A percentile compares a stretch with the other conserved stretches of the same genome.
phyloP scores from a whole-genome alignment of 2,329 filamentous ascomycete genomes.

The Beauveria medogensis region DNA sequence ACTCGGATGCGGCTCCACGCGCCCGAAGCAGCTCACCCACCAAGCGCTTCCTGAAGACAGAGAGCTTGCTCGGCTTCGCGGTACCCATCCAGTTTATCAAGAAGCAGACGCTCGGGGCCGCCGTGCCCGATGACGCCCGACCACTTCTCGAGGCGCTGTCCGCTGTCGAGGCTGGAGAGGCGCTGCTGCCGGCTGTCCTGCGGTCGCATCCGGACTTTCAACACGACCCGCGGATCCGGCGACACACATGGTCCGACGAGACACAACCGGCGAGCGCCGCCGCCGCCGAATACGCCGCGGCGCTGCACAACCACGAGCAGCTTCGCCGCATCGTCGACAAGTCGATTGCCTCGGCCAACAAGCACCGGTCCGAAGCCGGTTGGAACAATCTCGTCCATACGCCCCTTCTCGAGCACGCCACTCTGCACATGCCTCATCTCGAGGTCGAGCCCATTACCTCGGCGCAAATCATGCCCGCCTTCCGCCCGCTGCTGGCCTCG shows the following conservation, averaged over 20 bases:
- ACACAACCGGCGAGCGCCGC: neutral
- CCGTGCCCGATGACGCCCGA: neutral
- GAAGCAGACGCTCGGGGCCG: neutral
- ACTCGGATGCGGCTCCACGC: neutral
- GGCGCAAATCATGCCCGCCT: neutral
- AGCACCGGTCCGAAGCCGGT: neutral
- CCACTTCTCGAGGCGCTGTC: neutral
- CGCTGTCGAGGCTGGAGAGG: neutral
- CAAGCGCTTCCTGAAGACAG: neutral
- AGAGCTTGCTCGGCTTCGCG: neutral
- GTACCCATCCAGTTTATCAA: neutral
- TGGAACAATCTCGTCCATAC: constrained; percentile 1
- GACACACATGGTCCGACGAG: neutral
- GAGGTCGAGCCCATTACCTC: neutral
- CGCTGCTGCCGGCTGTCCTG: neutral
- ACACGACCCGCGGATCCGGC: neutral
- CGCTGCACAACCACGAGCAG: neutral
- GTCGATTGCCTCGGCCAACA: neutral
- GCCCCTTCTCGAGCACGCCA: neutral
- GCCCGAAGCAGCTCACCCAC: neutral
- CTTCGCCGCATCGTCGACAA: neutral
- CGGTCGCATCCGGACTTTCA: neutral
- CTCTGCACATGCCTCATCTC: neutral
- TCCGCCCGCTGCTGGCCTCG: neutral
- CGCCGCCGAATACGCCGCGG: neutral